Conservation (phyloP, 2,329 filamentous ascomycete genomes). For the Sarocladium strictum region DNA sequence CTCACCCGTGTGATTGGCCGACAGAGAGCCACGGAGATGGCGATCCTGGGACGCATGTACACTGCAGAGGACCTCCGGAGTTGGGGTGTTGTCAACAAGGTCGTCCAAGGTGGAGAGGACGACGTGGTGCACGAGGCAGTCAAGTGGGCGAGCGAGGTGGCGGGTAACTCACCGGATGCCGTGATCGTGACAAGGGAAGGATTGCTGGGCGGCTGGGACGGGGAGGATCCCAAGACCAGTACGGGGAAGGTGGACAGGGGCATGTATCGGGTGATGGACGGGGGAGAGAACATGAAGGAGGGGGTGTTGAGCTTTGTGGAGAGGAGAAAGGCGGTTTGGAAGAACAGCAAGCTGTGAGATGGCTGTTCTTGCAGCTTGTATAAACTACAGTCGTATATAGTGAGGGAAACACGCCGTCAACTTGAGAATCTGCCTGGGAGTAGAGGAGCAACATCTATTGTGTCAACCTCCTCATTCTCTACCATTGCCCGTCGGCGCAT, state of each 20-base stretch:
- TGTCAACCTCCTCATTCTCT: too few relatives aligned
- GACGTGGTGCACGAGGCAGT: constrained; percentile 53
- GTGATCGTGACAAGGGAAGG: constrained; percentile 70
- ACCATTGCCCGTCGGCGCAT: too few relatives aligned
- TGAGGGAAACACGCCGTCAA: too few relatives aligned
- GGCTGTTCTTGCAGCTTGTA: too few relatives aligned
- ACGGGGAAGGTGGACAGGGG: constrained; percentile 51
- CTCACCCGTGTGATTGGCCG: constrained; percentile 60
- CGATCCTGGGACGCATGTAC: constrained; percentile 56
- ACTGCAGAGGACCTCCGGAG: constrained; percentile 50
- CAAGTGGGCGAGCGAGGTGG: constrained; percentile 54
- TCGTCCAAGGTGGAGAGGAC: constrained; percentile 38
- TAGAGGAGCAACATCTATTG: too few relatives aligned
- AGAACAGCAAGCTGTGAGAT: constrained; percentile 52
- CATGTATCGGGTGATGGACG: constrained; percentile 54
- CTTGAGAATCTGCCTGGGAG: too few relatives aligned
- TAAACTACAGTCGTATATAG: too few relatives aligned
- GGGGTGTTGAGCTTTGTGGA: constrained; percentile 71
- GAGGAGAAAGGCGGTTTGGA: constrained; percentile 65
- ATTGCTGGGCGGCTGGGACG: constrained; percentile 67
- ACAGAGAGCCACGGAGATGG: constrained; percentile 67
- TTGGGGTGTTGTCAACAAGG: constrained; percentile 67
- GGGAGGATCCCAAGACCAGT: constrained; percentile 55
- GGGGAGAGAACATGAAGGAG: constrained; percentile 68
- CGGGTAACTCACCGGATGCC: constrained; percentile 65